Evolutionary conservation across 192 early-diverging fungal genomes (phyloP).

Genomic region (Coemansia sp.): DNA sequence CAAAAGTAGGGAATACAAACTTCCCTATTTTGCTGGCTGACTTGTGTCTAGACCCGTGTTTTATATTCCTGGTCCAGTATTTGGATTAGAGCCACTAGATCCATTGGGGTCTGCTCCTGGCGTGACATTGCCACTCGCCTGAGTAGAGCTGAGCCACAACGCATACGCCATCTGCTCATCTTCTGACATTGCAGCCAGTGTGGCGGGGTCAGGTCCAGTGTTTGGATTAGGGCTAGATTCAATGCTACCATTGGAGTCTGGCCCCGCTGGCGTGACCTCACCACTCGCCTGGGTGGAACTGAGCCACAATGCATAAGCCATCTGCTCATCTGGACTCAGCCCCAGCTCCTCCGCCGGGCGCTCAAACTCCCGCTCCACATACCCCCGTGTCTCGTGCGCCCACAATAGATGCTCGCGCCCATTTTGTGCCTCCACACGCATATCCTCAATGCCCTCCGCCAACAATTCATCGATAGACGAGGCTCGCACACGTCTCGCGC

Average conservation of each 20-base stretch:
- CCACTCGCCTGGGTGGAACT: neutral
- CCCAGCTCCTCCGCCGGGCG: slow-evolving; percentile 19
- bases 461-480: neutral
- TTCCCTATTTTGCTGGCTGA: too few species aligned
- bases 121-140: neutral
- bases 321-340: slow-evolving; percentile 34
- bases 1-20: too few species aligned
- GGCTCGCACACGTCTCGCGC: neutral
- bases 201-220: neutral
- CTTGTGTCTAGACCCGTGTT: too few species aligned
- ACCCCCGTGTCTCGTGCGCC: slow-evolving; percentile 8
- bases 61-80: neutral
- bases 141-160: slow-evolving; percentile 18
- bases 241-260: too few species aligned
- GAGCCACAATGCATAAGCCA: slow-evolving; percentile 42
- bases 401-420: slow-evolving; percentile 17
- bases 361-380: slow-evolving; percentile 32
- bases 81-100: neutral
- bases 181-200: slow-evolving; percentile 18
- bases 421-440: slow-evolving; percentile 13
- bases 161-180: slow-evolving; percentile 33
- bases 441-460: slow-evolving; percentile 16
- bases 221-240: neutral
- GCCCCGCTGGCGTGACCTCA: too few species aligned
- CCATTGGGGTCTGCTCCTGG: too few species aligned